phyloP scores from a whole-genome alignment of 306 rosid genomes.

The Lathyrus oleraceus region DNA sequence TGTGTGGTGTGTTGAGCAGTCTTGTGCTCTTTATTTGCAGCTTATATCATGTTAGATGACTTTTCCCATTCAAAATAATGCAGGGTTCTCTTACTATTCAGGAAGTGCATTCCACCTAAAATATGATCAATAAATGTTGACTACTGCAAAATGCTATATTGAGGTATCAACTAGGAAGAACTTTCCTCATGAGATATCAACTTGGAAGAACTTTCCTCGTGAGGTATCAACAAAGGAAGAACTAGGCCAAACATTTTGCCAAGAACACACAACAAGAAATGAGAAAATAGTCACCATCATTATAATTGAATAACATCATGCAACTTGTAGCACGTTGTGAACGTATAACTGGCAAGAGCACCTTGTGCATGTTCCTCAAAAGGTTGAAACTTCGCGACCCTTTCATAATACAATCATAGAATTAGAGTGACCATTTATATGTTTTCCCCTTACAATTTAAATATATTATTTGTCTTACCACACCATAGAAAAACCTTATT shows the following conservation, averaged over 20 bases:
- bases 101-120: not conserved
- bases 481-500: too few relatives aligned
- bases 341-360: constrained; percentile 72
- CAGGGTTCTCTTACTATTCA: not conserved
- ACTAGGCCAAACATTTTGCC: constrained; percentile 60
- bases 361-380: constrained; percentile 74
- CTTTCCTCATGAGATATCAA: too few relatives aligned
- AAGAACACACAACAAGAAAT: not conserved
- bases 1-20: not conserved
- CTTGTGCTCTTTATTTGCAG: not conserved
- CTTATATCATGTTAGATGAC: too few relatives aligned
- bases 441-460: not conserved
- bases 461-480: too few relatives aligned
- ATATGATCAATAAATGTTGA: not conserved
- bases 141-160: not conserved
- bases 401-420: constrained; percentile 17
- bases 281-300: constrained; percentile 8
- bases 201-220: not conserved
- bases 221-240: not conserved
- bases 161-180: too few relatives aligned
- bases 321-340: constrained; percentile 71
- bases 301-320: constrained; percentile 44
- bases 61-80: constrained; percentile 2
- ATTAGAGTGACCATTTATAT: not conserved
- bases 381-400: constrained; percentile 78